A percentile compares a stretch with the other conserved stretches of the same genome.
Conservation (phyloP, 306 rosid species). For the Quercus berberidifolia region DNA sequence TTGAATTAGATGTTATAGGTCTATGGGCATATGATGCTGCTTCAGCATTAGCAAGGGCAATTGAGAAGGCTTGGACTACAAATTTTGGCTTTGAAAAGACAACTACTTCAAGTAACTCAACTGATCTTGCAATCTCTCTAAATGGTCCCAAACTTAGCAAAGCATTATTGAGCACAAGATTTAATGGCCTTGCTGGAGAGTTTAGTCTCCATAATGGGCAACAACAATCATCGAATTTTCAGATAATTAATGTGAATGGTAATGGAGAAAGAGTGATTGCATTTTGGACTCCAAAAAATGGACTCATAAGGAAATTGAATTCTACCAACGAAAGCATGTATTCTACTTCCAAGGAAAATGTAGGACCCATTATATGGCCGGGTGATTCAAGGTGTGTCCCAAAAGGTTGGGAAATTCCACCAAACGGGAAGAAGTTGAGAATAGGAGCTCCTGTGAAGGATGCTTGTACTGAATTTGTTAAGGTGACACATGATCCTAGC, state of each 20-base stretch:
- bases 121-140: background rate
- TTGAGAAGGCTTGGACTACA: background rate
- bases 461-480: constrained; percentile 25
- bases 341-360: background rate
- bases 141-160: constrained; percentile 18
- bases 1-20: too few species aligned
- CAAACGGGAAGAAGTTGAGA: constrained; percentile 14
- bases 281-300: constrained; percentile 14
- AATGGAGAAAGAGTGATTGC: constrained; percentile 2
- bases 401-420: constrained; percentile 39
- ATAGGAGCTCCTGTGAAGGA: constrained; percentile 37
- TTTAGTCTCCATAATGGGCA: constrained; percentile 32
- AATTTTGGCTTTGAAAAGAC: background rate
- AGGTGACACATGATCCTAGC: background rate
- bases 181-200: constrained; percentile 48
- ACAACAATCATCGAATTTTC: constrained; percentile 23
- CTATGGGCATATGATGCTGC: too few species aligned
- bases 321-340: background rate
- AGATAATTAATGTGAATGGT: constrained; percentile 37
- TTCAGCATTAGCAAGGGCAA: too few species aligned
- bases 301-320: background rate
- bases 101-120: background rate
- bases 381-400: constrained; percentile 29
- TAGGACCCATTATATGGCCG: constrained; percentile 39
- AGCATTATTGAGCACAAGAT: constrained; percentile 15